These are phyloP conservation scores for Starmerella tilneyi DNA, from an alignment of 805 yeast species.

Conservation along the genomic window DNA sequence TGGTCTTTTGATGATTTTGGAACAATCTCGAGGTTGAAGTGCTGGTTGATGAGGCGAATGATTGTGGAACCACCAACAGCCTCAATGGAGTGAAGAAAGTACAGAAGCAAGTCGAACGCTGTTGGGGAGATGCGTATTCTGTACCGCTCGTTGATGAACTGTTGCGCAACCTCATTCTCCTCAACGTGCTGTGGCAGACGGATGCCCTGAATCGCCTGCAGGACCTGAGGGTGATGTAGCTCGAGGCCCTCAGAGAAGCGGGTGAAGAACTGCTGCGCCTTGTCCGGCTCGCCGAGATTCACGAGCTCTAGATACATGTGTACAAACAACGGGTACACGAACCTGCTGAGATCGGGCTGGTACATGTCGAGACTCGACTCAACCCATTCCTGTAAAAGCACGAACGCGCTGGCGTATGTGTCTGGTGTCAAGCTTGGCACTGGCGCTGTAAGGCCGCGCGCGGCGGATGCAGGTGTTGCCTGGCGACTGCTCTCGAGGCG, in stretches of 20 bases:
- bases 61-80: slow-evolving; percentile 82
- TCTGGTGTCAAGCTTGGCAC: slow-evolving; percentile 43
- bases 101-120: slow-evolving; percentile 69
- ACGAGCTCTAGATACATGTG: slow-evolving; percentile 77
- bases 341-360: slow-evolving; percentile 70
- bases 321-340: slow-evolving; percentile 85
- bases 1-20: slow-evolving; percentile 17
- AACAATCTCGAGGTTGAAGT: slow-evolving; percentile 39
- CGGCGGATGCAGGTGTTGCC: slow-evolving; percentile 27
- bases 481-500: slow-evolving; percentile 54
- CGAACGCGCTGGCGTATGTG: slow-evolving; percentile 67
- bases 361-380: slow-evolving; percentile 85
- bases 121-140: slow-evolving; percentile 69
- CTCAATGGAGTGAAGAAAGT: slow-evolving; percentile 85
- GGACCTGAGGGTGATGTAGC: slow-evolving; percentile 67
- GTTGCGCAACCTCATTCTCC: slow-evolving; percentile 71
- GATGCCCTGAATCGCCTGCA: slow-evolving; percentile 60
- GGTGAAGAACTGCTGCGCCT: slow-evolving; percentile 68
- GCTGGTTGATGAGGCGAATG: slow-evolving; percentile 76
- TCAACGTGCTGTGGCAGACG: slow-evolving; percentile 69
- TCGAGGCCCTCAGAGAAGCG: slow-evolving; percentile 63
- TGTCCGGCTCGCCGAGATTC: slow-evolving; percentile 43
- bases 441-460: slow-evolving; percentile 30
- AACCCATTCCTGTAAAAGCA: slow-evolving; percentile 75
- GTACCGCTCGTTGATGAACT: slow-evolving; percentile 64